phyloP scores from a whole-genome alignment of 805 yeast genomes.

The Nakazawaea pomicola region DNA sequence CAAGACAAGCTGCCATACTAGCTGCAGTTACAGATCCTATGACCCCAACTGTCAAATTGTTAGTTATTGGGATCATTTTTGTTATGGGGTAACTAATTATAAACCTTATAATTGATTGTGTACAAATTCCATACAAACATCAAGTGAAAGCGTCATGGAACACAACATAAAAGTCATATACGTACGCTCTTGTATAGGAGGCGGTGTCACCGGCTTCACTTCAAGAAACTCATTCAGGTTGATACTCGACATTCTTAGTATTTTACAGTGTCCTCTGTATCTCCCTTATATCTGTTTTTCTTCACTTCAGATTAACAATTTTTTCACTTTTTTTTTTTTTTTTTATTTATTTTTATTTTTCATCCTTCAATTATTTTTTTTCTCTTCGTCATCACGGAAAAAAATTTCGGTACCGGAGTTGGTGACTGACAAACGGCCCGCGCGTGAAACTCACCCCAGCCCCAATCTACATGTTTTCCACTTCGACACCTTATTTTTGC shows the following conservation, averaged over 20 bases:
- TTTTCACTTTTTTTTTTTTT: too few relatives aligned
- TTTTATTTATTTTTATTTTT: too few relatives aligned
- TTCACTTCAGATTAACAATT: too few relatives aligned
- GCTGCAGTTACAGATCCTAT: constrained; percentile 86
- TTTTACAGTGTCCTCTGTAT: not conserved
- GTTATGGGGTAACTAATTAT: not conserved
- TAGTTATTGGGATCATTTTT: not conserved
- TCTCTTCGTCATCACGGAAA: not conserved
- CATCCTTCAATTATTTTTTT: too few relatives aligned
- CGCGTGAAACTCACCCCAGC: too few relatives aligned
- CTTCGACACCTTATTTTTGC: too few relatives aligned
- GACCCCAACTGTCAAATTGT: constrained; percentile 37
- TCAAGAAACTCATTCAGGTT: not conserved
- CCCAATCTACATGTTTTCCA: too few relatives aligned
- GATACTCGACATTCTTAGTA: not conserved
- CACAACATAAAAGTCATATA: too few relatives aligned
- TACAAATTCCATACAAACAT: too few relatives aligned
- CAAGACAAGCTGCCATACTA: constrained; percentile 94
- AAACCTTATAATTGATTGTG: too few relatives aligned
- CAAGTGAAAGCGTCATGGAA: too few relatives aligned
- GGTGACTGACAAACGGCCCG: not conserved
- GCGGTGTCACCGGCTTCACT: too few relatives aligned
- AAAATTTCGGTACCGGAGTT: not conserved
- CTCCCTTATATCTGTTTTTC: not conserved
- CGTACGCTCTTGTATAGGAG: not conserved